phyloP scores from a whole-genome alignment of 306 rosid species.

The Quercus engelmannii region DNA sequence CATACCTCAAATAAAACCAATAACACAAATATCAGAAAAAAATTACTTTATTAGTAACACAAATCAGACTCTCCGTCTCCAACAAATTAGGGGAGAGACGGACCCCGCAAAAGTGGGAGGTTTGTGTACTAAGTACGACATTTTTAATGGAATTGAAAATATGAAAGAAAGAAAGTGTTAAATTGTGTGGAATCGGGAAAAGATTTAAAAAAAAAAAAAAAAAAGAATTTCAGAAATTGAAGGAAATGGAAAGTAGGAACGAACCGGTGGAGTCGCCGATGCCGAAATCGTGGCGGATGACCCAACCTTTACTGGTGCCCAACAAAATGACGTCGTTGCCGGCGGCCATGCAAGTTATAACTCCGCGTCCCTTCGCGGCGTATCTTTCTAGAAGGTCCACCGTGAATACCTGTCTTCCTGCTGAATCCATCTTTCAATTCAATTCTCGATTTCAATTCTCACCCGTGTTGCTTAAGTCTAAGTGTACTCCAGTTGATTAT shows the following conservation, averaged over 20 bases:
- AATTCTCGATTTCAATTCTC: background rate
- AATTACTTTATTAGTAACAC: background rate
- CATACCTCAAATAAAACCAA: slow-evolving; percentile 17
- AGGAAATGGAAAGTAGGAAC: background rate
- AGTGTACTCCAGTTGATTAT: too few species aligned
- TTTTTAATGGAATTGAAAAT: too few species aligned
- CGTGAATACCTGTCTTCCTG: slow-evolving; percentile 78
- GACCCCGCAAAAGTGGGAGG: too few species aligned
- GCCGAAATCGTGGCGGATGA: slow-evolving; percentile 91
- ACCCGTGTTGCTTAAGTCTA: too few species aligned
- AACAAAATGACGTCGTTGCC: slow-evolving; percentile 85
- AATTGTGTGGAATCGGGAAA: too few species aligned
- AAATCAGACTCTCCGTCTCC: too few species aligned
- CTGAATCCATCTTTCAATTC: slow-evolving; percentile 53
- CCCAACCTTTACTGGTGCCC: slow-evolving; percentile 97
- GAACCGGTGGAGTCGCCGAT: slow-evolving; percentile 77
- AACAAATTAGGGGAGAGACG: too few species aligned
- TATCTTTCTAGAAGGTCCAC: slow-evolving; percentile 92
- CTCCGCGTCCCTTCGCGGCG: slow-evolving; percentile 91
- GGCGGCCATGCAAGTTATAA: slow-evolving; percentile 85
- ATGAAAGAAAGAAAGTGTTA: too few species aligned
- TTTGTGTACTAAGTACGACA: too few species aligned
- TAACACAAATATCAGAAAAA: background rate
- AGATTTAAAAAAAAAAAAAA: too few species aligned
- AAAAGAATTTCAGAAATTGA: too few species aligned